Evolutionary conservation across 495 filamentous ascomycete species (phyloP), one percentile per base, ranked within the genome.

Genomic region (Parmelia sp.): DNA sequence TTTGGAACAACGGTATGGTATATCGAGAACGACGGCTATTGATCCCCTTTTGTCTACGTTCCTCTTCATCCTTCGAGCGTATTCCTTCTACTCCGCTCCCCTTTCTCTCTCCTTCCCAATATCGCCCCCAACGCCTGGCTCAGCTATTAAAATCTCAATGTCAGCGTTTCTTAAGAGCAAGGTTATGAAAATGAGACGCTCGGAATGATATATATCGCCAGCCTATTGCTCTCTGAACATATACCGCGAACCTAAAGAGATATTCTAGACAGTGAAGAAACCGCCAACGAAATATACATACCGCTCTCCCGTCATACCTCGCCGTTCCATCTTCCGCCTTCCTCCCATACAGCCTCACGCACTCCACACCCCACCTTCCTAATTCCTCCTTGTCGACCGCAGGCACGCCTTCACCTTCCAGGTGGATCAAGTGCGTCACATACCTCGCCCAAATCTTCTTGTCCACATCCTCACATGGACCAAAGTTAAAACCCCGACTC

Each of bases 381-480:
- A 97, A 77, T 61, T 83, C 80, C 23, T 80, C 80, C 57, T 76
- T 83, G 68, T 96, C 85, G 4, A 96, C 88, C 15, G 65, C 71
- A 0, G 94, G 94, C 49, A 84, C 85, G 0, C 83, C 88, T 4
- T 80, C 75, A 0, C 88, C 89, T 21, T 92, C 89, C 11, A 97
- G 74, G 68, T 96, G 88, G 14, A 97, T 76, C 14, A 97, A 73
- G 74, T 97, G 91, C 21, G 88, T 96, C 4, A 97, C 86, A 71
- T 94, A 96, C 27, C 35, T 45, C 14, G 44, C 37, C 71, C 73
- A 62, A 75, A 82, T 40, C 72, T 69, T 29, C 55, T 69, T 60
- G 5, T 66, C 65, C 23, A 70, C 62, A 19, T 37, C 45, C 23
- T 58, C 36, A 21, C 33, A 17, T 4, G n/a, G 27, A 19, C 23